Conservation (phyloP, 441 rosid genomes). For the Adansonia grandidieri region DNA sequence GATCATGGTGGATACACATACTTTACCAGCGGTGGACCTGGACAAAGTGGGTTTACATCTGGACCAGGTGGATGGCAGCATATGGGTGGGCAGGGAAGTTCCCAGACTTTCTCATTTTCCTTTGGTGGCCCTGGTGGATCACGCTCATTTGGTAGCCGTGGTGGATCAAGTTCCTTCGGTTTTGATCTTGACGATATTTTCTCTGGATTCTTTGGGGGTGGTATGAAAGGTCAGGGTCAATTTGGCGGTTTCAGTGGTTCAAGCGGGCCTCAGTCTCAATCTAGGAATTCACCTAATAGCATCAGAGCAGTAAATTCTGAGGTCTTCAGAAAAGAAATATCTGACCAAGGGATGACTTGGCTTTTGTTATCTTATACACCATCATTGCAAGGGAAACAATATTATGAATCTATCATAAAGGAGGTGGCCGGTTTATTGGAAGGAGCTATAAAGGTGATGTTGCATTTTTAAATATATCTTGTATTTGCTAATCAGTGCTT, state of each 20-base stretch:
- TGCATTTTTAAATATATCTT: not conserved
- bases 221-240: slow-evolving; percentile 42
- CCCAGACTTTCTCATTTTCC: slow-evolving; percentile 69
- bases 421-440: slow-evolving; percentile 67
- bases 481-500: slow-evolving; percentile 17
- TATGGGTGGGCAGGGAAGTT: slow-evolving; percentile 72
- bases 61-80: slow-evolving; percentile 77
- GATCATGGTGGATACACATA: slow-evolving; percentile 58
- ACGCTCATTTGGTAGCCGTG: slow-evolving; percentile 60
- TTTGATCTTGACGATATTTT: slow-evolving; percentile 75
- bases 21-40: slow-evolving; percentile 66
- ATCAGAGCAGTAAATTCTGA: slow-evolving; percentile 51
- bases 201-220: slow-evolving; percentile 61
- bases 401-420: slow-evolving; percentile 58
- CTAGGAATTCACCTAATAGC: slow-evolving; percentile 46
- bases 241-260: slow-evolving; percentile 63
- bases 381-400: slow-evolving; percentile 48
- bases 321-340: slow-evolving; percentile 65
- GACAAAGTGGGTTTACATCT: slow-evolving; percentile 53
- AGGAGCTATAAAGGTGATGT: slow-evolving; percentile 81
- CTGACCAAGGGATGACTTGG: slow-evolving; percentile 86
- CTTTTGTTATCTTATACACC: slow-evolving; percentile 68
- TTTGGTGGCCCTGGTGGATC: slow-evolving; percentile 67
- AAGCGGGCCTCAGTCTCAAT: slow-evolving; percentile 50
- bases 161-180: slow-evolving; percentile 60